These are phyloP conservation scores for Colletotrichum euphorbiae DNA, from an alignment of 2,329 filamentous ascomycete genomes.

Conservation along the genomic window DNA sequence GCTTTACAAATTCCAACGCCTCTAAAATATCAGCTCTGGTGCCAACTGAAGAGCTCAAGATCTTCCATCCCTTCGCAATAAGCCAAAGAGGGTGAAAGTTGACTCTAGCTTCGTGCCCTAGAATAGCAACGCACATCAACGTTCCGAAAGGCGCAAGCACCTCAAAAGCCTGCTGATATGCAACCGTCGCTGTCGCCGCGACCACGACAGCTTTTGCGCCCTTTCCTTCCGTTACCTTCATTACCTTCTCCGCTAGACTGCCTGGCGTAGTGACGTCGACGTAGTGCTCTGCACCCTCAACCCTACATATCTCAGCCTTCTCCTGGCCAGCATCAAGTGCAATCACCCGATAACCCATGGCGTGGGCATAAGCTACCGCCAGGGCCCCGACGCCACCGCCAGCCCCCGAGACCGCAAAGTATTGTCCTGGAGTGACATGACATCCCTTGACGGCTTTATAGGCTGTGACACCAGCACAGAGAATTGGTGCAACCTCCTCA, in stretches of 20 bases:
- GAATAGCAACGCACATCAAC: constrained; percentile 54
- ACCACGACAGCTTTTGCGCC: constrained; percentile 48
- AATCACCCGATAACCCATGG: constrained; percentile 56
- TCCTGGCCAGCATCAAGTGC: constrained; percentile 51
- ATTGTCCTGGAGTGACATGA: constrained; percentile 48
- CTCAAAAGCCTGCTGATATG: constrained; percentile 50
- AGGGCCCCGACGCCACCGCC: constrained; percentile 55
- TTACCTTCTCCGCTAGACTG: constrained; percentile 44
- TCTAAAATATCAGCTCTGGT: constrained; percentile 53
- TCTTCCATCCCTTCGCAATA: constrained; percentile 49
- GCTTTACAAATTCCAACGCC: constrained; percentile 55
- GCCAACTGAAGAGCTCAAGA: constrained; percentile 52
- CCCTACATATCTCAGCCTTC: constrained; percentile 46
- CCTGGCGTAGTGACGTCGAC: constrained; percentile 47
- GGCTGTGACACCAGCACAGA: constrained; percentile 58
- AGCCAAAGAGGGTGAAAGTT: constrained; percentile 50
- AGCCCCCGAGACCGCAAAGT: constrained; percentile 52
- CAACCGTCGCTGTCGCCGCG: constrained; percentile 45
- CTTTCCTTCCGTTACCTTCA: constrained; percentile 42
- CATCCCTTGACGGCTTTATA: constrained; percentile 55
- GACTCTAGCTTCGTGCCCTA: constrained; percentile 42
- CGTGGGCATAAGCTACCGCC: constrained; percentile 52
- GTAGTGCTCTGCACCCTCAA: constrained; percentile 52
- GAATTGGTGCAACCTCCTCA: constrained; percentile 53
- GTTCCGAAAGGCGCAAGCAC: constrained; percentile 53